Evolutionary conservation across 2,329 filamentous ascomycete genomes (phyloP), one percentile per base, ranked within the genome.

Genomic region (Colletotrichum noveboracense): DNA sequence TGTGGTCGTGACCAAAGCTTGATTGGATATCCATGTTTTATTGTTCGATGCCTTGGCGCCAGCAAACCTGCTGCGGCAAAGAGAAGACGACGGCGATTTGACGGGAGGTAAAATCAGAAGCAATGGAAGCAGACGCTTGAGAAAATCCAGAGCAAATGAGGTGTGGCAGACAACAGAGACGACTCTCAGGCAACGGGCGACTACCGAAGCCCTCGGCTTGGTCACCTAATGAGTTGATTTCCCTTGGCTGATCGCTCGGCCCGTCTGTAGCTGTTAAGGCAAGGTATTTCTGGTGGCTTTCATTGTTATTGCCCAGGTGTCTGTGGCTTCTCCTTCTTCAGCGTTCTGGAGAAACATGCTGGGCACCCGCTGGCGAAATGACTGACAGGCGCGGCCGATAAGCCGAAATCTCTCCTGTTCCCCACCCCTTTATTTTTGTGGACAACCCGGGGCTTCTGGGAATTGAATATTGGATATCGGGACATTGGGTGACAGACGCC

Each of bases 31-130:
- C 62, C 64, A 34, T 67, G 56, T 68, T 32, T 64, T 14, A 58
- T 73, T 68, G 56, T 67, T 61, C 32, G 14, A 26, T 36, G 28
- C 21, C 70, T 68, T 73, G 64, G 69, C 69, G 56, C 67, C n/a
- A 28, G 55, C 21, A 58, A 28, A 26, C 6, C 18, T 30, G 16
- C 38, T 48, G 18, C 38, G 18, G 38, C 38, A 43, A 38, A 38
- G 38, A n/a, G 38, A 43, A n/a, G 38, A 43, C 16, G 38, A 43
- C 38, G 18, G 8, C 38, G 30, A 34, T 13, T 13, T 48, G 64
- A 18, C 64, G 43, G 43, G 14, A 9, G 32, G 36, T 26, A 62
- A 7, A 14, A 28, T 3, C 21, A 30, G 24, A 18, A 24, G 6
- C 24, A 6, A 18, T n/a, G 24, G 26, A 36, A 36, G 18, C 16